Base-by-base conservation (phyloP, 768 basidiomycete species). In the Postia placenta region DNA sequence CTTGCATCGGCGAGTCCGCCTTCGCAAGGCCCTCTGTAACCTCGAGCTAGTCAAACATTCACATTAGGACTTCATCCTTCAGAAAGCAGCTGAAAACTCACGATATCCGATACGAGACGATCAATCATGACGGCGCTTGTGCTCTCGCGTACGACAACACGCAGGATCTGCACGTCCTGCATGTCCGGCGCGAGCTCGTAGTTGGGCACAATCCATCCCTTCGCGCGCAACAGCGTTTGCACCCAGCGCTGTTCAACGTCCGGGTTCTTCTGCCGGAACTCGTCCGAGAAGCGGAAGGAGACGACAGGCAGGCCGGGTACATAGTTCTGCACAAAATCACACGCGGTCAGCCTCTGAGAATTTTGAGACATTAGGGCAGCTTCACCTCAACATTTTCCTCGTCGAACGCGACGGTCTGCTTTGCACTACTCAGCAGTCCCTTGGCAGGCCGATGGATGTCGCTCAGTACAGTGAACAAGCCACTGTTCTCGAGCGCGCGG, bases 101-200 rank as follows among this genome's bases (percentile, higher is more conserved):
- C 83, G 40, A 92, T 69, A 51, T 92, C 89, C 2, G 66, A 66
- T 19, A 92, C 66, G 20, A 92, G 74, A 47, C 79, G 69, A 47
- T 68, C 67, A 47, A 68, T 64, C 50, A 76, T 74, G 41, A 72
- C 69, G 48, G 79, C 77, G 11, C 74, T 70, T 55, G 76, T 64
- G 41, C 69, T 77, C 66, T 82, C 81, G 50, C 76, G 69, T 17
- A 83, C 72, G 33, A 83, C 81, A 19, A 81, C 81, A 48, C 83
- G 77, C 45, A 85, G 69, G 50, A 83, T 82, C 64, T 84, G 74
- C 45, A 74, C 60, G 6, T 67, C 60, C 50, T 80, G 64, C 49
- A 76, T 62, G 54, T 68, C 63, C 14, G 81, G 81, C 1, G 81
- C 72, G 33, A 81, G 73, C 48, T 76, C 74, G 60, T 82, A 81